phyloP scores from a whole-genome alignment of 805 yeast genomes.

The Nakazawaea pomicola region DNA sequence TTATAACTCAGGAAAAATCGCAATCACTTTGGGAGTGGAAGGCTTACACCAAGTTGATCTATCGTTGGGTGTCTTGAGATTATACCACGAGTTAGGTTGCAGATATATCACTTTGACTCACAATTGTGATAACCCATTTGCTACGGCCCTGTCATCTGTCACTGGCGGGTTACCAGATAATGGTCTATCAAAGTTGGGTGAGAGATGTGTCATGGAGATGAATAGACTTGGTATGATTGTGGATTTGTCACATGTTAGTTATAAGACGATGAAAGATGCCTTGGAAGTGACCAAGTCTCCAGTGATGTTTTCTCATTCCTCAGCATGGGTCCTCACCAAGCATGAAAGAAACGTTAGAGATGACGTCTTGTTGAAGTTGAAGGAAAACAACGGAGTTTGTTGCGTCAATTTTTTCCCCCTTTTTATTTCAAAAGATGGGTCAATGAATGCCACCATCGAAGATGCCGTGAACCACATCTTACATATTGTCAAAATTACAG shows the following conservation, averaged over 20 bases:
- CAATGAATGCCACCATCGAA: slow-evolving; percentile 31
- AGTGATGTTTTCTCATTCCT: slow-evolving; percentile 45
- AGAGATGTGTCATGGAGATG: slow-evolving; percentile 39
- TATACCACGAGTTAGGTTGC: slow-evolving; percentile 46
- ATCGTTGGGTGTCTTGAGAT: slow-evolving; percentile 44
- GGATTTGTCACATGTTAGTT: slow-evolving; percentile 44
- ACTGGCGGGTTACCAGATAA: slow-evolving; percentile 39
- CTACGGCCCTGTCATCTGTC: slow-evolving; percentile 47
- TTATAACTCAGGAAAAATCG: slow-evolving; percentile 31
- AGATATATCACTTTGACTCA: slow-evolving; percentile 50
- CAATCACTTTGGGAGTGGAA: slow-evolving; percentile 48
- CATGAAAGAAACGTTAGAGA: slow-evolving; percentile 46
- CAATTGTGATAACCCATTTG: slow-evolving; percentile 54
- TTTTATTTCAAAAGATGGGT: slow-evolving; percentile 25
- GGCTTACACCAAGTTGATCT: slow-evolving; percentile 50
- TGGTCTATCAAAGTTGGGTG: slow-evolving; percentile 39
- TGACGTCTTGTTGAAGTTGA: slow-evolving; percentile 35
- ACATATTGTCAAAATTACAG: slow-evolving; percentile 37
- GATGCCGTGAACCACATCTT: slow-evolving; percentile 42
- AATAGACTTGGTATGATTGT: slow-evolving; percentile 50
- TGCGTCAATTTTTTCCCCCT: slow-evolving; percentile 41
- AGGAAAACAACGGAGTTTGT: slow-evolving; percentile 41
- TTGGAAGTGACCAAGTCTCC: slow-evolving; percentile 37
- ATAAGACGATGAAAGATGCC: slow-evolving; percentile 42
- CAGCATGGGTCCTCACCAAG: slow-evolving; percentile 34